phyloP scores from a whole-genome alignment of 208 protist genomes.

The Leishmania amazonensis region DNA sequence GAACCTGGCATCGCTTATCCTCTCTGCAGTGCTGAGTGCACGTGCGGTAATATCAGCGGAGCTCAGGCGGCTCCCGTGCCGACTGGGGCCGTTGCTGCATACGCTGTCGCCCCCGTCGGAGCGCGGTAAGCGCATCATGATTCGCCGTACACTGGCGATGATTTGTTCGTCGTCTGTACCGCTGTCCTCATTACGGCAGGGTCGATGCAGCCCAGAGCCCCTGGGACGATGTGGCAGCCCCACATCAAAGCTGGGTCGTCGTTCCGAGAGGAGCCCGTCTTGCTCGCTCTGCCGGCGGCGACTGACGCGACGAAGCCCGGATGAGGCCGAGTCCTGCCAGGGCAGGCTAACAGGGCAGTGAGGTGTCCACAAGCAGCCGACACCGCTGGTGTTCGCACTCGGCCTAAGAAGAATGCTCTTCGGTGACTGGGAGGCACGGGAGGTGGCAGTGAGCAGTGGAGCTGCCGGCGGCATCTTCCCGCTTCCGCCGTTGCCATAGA shows the following conservation, averaged over 20 bases:
- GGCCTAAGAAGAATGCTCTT: constrained; percentile 25
- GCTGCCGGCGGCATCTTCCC: neutral
- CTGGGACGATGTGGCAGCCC: neutral
- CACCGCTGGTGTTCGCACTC: constrained; percentile 1
- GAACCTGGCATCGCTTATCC: neutral
- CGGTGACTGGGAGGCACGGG: constrained; percentile 1
- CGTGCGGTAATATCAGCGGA: neutral
- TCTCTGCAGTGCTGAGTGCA: neutral
- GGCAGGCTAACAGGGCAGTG: neutral
- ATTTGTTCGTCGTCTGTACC: constrained; percentile 17
- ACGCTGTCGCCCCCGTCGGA: neutral
- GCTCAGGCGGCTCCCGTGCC: neutral
- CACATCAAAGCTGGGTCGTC: constrained; percentile 2
- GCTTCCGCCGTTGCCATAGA: neutral
- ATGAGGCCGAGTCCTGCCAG: neutral
- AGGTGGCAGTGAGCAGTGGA: neutral
- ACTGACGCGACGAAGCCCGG: neutral
- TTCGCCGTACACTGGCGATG: neutral
- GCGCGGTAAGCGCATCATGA: constrained; percentile 2
- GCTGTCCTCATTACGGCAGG: neutral
- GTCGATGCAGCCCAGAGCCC: neutral
- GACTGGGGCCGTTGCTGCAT: neutral
- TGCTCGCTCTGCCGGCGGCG: constrained; percentile 1
- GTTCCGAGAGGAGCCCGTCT: neutral
- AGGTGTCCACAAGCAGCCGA: neutral